These are phyloP conservation scores for Monarda citriodora DNA, from an alignment of 305 asterid genomes.

Conservation along the genomic window DNA sequence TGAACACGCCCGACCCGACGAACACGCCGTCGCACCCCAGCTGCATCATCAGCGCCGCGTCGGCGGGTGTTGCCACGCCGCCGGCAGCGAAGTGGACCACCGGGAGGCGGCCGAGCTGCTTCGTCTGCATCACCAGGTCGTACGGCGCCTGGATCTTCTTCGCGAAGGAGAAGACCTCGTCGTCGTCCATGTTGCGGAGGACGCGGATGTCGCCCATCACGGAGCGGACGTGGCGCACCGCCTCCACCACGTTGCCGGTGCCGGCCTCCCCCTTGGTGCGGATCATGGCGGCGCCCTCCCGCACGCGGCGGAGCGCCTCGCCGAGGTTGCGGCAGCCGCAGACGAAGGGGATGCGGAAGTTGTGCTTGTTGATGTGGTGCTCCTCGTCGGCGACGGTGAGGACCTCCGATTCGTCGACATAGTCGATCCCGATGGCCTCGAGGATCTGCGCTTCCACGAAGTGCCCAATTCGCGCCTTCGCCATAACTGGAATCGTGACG, in stretches of 20 bases:
- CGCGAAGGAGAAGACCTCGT: constrained; percentile 92
- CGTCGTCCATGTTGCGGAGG: constrained; percentile 96
- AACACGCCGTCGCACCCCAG: constrained; percentile 98
- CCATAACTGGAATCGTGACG: constrained; percentile 99
- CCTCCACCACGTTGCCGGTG: constrained; percentile 90
- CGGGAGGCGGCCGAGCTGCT: constrained; percentile 90
- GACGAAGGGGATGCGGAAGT: constrained; percentile 96
- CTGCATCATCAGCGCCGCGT: constrained; percentile 99
- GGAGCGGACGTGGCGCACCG: constrained; percentile 93
- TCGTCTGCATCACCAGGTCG: constrained; percentile 96
- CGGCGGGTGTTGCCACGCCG: constrained; percentile 99
- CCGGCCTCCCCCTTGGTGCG: constrained; percentile 99
- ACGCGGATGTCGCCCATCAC: constrained; percentile 95
- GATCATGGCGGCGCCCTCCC: constrained; percentile 99
- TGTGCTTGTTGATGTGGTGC: constrained; percentile 95
- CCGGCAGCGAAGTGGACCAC: constrained; percentile 99
- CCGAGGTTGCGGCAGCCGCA: constrained; percentile 99
- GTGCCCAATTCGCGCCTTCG: constrained; percentile 94
- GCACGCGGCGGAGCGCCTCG: constrained; percentile 90
- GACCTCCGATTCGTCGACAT: constrained; percentile 95
- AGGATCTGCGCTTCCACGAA: constrained; percentile 98
- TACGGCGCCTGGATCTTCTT: constrained; percentile 85
- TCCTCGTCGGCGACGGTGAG: constrained; percentile 88
- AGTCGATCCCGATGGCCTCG: constrained; percentile 90
- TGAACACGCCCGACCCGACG: constrained; percentile 94